Evolutionary conservation across 768 basidiomycete species (phyloP).

Genomic region (Suillus tomentosus): DNA sequence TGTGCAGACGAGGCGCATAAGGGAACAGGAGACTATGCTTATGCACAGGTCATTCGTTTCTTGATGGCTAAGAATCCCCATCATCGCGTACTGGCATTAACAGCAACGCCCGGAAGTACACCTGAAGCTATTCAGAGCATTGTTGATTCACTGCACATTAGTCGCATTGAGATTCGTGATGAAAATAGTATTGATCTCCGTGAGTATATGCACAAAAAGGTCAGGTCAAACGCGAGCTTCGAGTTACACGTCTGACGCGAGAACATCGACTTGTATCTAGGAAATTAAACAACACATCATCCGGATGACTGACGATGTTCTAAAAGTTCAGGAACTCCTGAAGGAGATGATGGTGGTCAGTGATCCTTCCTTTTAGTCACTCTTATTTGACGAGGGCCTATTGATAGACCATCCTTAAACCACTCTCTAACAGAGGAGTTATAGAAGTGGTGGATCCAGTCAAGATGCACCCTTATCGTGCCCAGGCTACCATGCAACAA

Average conservation of each 20-base stretch:
- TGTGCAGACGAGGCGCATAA: constrained; percentile 89
- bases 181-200: constrained; percentile 87
- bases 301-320: constrained; percentile 66
- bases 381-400: constrained; percentile 9
- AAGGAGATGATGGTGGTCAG: constrained; percentile 74
- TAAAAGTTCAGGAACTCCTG: constrained; percentile 66
- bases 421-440: constrained; percentile 39
- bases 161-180: constrained; percentile 91
- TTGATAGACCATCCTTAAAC: constrained; percentile 37
- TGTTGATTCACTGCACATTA: constrained; percentile 93
- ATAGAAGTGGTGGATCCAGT: constrained; percentile 58
- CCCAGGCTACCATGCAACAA: constrained; percentile 45
- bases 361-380: constrained; percentile 10
- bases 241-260: constrained; percentile 1
- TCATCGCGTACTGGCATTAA: constrained; percentile 90
- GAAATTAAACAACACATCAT: constrained; percentile 79
- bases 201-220: constrained; percentile 88
- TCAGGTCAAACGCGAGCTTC: constrained; percentile 26
- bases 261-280: constrained; percentile 37
- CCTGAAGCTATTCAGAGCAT: constrained; percentile 87
- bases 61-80: constrained; percentile 95
- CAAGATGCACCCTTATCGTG: constrained; percentile 65
- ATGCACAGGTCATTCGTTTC: constrained; percentile 83
- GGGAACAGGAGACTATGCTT: constrained; percentile 91
- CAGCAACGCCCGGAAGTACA: constrained; percentile 89